These are phyloP conservation scores for Gnomoniopsis sp. DNA, from an alignment of 2,329 filamentous ascomycete genomes.

Conservation along the genomic window DNA sequence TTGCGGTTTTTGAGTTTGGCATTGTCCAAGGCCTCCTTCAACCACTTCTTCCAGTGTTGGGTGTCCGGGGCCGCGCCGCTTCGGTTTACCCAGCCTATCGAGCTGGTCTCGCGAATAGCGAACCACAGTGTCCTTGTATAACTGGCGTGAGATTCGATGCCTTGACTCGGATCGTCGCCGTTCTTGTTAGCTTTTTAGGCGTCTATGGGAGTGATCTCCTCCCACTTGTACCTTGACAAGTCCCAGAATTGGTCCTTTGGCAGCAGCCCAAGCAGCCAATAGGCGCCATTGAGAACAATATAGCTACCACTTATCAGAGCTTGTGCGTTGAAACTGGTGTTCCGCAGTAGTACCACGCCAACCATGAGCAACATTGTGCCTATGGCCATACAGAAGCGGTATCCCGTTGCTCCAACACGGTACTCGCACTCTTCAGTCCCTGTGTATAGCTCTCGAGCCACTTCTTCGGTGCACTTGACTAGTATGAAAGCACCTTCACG, in stretches of 20 bases:
- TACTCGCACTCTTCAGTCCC: slow-evolving; percentile 60
- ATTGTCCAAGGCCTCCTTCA: slow-evolving; percentile 43
- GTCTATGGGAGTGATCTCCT: slow-evolving; percentile 21
- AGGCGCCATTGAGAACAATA: slow-evolving; percentile 56
- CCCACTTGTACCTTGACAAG: slow-evolving; percentile 33
- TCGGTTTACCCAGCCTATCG: slow-evolving; percentile 49
- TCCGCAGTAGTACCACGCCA: slow-evolving; percentile 58
- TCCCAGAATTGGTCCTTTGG: slow-evolving; percentile 53
- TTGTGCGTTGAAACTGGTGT: slow-evolving; percentile 59
- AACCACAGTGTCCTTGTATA: slow-evolving; percentile 59
- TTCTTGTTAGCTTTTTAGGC: slow-evolving; percentile 29
- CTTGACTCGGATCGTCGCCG: slow-evolving; percentile 21
- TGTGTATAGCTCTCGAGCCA: slow-evolving; percentile 60
- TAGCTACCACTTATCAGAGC: slow-evolving; percentile 56
- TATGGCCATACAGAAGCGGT: slow-evolving; percentile 52
- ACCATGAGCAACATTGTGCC: slow-evolving; percentile 61
- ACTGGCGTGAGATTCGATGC: slow-evolving; percentile 38
- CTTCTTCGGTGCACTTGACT: slow-evolving; percentile 54
- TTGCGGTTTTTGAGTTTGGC: slow-evolving; percentile 28
- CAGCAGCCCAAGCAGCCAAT: slow-evolving; percentile 54
- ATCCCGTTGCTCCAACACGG: slow-evolving; percentile 40
- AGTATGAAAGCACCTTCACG: slow-evolving; percentile 58
- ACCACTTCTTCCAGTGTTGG: slow-evolving; percentile 51
- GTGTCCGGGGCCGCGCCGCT: slow-evolving; percentile 51
- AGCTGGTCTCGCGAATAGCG: slow-evolving; percentile 51